Evolutionary conservation across 1,139 yeast genomes (phyloP), one percentile per base, ranked within the genome.

Genomic region (Yamadazyma conglobata): DNA sequence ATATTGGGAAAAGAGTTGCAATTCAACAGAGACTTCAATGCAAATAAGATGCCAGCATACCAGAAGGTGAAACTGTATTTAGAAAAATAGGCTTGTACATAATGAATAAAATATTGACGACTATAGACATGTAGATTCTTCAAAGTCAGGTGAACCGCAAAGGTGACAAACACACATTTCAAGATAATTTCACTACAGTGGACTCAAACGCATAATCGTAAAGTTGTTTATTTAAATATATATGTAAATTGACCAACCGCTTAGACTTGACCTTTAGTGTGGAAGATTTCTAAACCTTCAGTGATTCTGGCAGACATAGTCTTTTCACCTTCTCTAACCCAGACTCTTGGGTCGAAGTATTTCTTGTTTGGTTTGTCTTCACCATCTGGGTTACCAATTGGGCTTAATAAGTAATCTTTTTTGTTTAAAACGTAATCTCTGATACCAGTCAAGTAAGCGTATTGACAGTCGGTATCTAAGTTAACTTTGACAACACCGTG

Each of bases 271-370:
- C 63, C 62, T 62, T 74, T 70, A 54, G 93, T 72, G 76, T 80
- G 89, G 95, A 91, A 91, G 60, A 85, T 73, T 33, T 70, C 74
- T 63, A 91, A 77, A 58, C 95, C 93, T 64, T 80, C 83, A 44
- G 81, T 49, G 57, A 93, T 76, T 79, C 96, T 86, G 50, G 66
- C 70, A 48, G 79, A 53, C 97, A 91, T 91, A 64, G 97, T 88
- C 89, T 88, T 87, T 77, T 91, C 99, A 77, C 98, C 98, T 72
- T 89, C 97, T 79, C 98, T 89, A 51, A 91, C 96, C 98, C 98
- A 91, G 69, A 89, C 97, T 82, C 99, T 91, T 73, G 99, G 99
- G 74, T 91, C 99, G 64, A 87, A 91, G 87, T 70, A 88, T 76
- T 89, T 89, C 88, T 89, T 89, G 84, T 85, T 85, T 74, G 98